A percentile compares a stretch with the other conserved stretches of the same genome.
Conservation (phyloP, 768 basidiomycete species). For the Agrocybe pediades region DNA sequence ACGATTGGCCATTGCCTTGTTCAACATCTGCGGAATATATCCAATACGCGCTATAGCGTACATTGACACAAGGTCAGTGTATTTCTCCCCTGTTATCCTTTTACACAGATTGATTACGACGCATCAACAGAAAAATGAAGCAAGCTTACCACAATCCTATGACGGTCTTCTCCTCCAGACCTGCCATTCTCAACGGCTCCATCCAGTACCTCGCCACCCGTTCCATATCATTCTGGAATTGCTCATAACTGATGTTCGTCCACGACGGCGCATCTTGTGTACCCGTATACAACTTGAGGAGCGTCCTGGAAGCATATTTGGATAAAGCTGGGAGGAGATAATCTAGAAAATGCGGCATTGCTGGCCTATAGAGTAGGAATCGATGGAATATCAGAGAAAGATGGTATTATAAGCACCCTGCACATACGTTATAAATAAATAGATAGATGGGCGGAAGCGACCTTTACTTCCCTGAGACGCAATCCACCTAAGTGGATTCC, state of each 20-base stretch:
- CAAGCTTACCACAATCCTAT: slow-evolving; percentile 60
- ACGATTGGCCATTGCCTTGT: slow-evolving; percentile 54
- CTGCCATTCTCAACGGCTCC: slow-evolving; percentile 37
- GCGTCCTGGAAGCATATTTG: slow-evolving; percentile 2
- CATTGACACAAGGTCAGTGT: slow-evolving; percentile 61
- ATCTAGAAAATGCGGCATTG: background rate
- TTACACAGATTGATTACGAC: too few relatives aligned
- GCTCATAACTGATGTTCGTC: slow-evolving; percentile 28
- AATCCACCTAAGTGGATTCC: background rate
- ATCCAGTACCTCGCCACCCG: slow-evolving; percentile 58
- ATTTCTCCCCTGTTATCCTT: slow-evolving; percentile 68
- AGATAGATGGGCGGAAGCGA: background rate
- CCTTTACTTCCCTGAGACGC: background rate
- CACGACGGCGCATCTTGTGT: slow-evolving; percentile 13
- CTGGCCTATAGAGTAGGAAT: background rate
- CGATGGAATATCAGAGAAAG: background rate
- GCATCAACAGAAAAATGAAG: too few relatives aligned
- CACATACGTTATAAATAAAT: background rate
- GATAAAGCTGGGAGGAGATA: background rate
- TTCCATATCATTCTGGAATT: slow-evolving; percentile 60
- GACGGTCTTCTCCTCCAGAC: slow-evolving; percentile 49
- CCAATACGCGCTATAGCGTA: slow-evolving; percentile 68
- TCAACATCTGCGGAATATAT: slow-evolving; percentile 68
- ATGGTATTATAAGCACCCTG: background rate
- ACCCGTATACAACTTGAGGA: slow-evolving; percentile 10